Percentiles rank a stretch among this genome's conserved stretches.
phyloP scores from a whole-genome alignment of 306 rosid genomes.

The Corylus avellana region DNA sequence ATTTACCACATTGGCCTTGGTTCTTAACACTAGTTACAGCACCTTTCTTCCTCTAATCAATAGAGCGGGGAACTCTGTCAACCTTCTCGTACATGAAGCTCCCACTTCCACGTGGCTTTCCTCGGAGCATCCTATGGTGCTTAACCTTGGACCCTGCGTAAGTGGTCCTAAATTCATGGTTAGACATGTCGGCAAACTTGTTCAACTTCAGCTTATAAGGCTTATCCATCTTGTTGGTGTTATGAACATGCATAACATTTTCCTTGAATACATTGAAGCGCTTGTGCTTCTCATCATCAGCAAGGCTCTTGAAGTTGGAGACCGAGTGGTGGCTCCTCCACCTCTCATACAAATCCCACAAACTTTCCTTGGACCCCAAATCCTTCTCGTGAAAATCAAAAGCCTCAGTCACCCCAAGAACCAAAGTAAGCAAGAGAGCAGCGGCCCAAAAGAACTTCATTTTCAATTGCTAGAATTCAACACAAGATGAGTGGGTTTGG shows the following conservation, averaged over 20 bases:
- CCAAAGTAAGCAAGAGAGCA: slow-evolving; percentile 30
- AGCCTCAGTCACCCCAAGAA: slow-evolving; percentile 19
- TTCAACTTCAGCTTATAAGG: slow-evolving; percentile 58
- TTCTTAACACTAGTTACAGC: neutral
- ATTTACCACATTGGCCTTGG: slow-evolving; percentile 37
- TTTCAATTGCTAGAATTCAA: slow-evolving; percentile 27
- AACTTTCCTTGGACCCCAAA: slow-evolving; percentile 30
- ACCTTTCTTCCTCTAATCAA: too few species aligned
- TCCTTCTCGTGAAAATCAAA: slow-evolving; percentile 45
- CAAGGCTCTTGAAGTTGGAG: slow-evolving; percentile 29
- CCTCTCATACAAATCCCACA: slow-evolving; percentile 51
- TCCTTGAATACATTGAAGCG: slow-evolving; percentile 58
- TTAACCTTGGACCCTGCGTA: slow-evolving; percentile 44
- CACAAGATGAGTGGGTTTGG: slow-evolving; percentile 35
- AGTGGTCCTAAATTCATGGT: slow-evolving; percentile 41
- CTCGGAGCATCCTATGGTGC: slow-evolving; percentile 51
- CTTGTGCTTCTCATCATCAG: slow-evolving; percentile 40
- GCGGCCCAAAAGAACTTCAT: slow-evolving; percentile 24
- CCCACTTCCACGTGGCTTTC: slow-evolving; percentile 27
- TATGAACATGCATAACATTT: slow-evolving; percentile 48
- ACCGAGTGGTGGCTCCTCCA: slow-evolving; percentile 59
- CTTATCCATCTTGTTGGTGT: too few species aligned
- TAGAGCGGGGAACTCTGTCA: too few species aligned
- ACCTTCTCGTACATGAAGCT: neutral
- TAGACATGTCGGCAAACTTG: slow-evolving; percentile 57